Evolutionary conservation across 352 stramenopile genomes (phyloP).

Genomic region (Thalassiosira mediterranea): DNA sequence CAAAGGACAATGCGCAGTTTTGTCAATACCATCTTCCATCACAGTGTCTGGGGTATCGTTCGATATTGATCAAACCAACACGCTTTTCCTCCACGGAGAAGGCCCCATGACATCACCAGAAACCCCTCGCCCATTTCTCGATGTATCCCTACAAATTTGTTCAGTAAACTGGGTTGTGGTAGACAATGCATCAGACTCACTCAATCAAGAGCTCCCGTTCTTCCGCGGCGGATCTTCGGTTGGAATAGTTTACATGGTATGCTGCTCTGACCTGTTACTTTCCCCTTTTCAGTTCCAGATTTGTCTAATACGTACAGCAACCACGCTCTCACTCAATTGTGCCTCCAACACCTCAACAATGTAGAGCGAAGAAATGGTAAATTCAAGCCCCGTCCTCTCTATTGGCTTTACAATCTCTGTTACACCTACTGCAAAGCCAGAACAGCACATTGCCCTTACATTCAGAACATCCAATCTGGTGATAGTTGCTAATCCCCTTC

Average conservation of each 20-base stretch:
- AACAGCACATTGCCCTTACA: slow-evolving; percentile 20
- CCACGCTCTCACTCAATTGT: background rate
- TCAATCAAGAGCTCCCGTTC: slow-evolving; percentile 18
- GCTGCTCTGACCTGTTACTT: background rate
- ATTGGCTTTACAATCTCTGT: slow-evolving; percentile 25
- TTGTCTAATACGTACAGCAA: background rate
- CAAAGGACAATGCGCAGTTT: background rate
- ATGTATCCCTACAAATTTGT: slow-evolving; percentile 26
- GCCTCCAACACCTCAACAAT: background rate
- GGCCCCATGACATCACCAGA: background rate
- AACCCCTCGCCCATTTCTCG: slow-evolving; percentile 9
- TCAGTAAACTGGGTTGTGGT: slow-evolving; percentile 23
- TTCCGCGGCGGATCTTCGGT: slow-evolving; percentile 12
- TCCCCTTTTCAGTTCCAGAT: background rate
- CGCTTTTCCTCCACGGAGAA: slow-evolving; percentile 10
- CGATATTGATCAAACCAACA: slow-evolving; percentile 19
- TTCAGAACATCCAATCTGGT: slow-evolving; percentile 37
- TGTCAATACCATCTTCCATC: slow-evolving; percentile 29
- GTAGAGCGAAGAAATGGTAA: background rate
- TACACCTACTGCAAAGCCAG: slow-evolving; percentile 29
- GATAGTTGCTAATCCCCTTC: slow-evolving; percentile 51
- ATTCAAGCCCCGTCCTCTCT: slow-evolving; percentile 13
- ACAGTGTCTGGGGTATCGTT: slow-evolving; percentile 34
- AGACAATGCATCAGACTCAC: background rate
- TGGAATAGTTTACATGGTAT: slow-evolving; percentile 56